Percentiles rank a stretch among this genome's conserved stretches.
Evolutionary conservation across 306 rosid genomes (phyloP).

Genomic region (Lablab purpureus): DNA sequence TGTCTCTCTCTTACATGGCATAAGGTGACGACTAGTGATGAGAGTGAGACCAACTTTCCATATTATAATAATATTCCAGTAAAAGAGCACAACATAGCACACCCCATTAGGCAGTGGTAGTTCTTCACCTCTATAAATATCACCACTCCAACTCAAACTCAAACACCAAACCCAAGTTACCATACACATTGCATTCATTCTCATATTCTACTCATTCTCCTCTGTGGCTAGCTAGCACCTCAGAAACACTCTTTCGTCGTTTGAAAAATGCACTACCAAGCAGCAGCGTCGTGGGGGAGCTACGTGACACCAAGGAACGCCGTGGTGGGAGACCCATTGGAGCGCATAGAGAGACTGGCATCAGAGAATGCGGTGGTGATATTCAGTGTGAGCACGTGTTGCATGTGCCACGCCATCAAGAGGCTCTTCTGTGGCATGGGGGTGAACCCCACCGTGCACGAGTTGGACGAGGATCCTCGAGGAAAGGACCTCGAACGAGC

Average conservation of each 20-base stretch:
- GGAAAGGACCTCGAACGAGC: conserved; percentile 90
- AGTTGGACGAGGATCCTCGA: conserved; percentile 82
- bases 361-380: conserved; percentile 92
- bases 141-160: not conserved
- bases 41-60: conserved; percentile 47
- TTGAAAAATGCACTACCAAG: conserved; percentile 60
- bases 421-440: conserved; percentile 95
- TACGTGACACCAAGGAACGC: conserved; percentile 42
- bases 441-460: conserved; percentile 82
- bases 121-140: conserved; percentile 69
- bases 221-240: not conserved
- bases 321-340: conserved; percentile 63
- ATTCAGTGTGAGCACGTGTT: conserved; percentile 89
- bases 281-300: conserved; percentile 66
- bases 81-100: conserved; percentile 16
- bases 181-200: not conserved
- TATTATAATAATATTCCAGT: conserved; percentile 36
- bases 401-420: conserved; percentile 98
- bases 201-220: not conserved
- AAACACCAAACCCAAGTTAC: not conserved
- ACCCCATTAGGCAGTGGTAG: conserved; percentile 9
- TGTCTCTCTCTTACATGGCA: conserved; percentile 47
- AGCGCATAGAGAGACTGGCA: conserved; percentile 76
- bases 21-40: conserved; percentile 59
- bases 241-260: too few species aligned